These are phyloP conservation scores for Camelina hispida DNA, from an alignment of 345 rosid genomes.

Conservation along the genomic window DNA sequence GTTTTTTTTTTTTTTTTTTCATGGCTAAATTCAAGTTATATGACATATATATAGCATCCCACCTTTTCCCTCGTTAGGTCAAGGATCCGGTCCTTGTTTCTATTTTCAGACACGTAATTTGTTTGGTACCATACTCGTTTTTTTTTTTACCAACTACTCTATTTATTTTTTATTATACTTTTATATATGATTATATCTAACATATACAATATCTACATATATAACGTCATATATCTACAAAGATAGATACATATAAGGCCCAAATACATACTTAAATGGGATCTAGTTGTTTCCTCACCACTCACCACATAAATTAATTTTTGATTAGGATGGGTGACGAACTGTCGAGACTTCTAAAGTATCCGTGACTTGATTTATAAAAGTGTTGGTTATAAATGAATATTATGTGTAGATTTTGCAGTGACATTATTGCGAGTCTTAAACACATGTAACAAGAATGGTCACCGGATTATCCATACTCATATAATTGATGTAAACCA, in stretches of 20 bases:
- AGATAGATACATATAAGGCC: not conserved
- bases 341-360: constrained; percentile 24
- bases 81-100: constrained; percentile 17
- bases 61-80: not conserved
- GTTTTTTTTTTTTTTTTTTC: no score
- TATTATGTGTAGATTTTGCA: constrained; percentile 12
- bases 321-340: constrained; percentile 26
- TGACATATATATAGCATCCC: not conserved
- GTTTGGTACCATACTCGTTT: not conserved
- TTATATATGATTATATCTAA: no score
- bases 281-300: constrained; percentile 19
- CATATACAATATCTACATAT: not conserved
- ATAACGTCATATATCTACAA: not conserved
- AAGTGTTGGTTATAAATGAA: constrained; percentile 15
- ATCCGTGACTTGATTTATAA: constrained; percentile 30
- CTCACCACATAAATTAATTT: not conserved
- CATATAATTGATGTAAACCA: not conserved
- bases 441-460: constrained; percentile 3
- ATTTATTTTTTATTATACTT: no score
- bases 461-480: not conserved
- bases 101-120: constrained; percentile 27
- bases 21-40: no score
- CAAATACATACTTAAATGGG: not conserved
- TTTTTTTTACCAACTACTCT: not conserved
- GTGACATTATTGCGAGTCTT: constrained; percentile 8